Evolutionary conservation across 345 rosid genomes (phyloP).

Genomic region (Boechera divaricarpa): DNA sequence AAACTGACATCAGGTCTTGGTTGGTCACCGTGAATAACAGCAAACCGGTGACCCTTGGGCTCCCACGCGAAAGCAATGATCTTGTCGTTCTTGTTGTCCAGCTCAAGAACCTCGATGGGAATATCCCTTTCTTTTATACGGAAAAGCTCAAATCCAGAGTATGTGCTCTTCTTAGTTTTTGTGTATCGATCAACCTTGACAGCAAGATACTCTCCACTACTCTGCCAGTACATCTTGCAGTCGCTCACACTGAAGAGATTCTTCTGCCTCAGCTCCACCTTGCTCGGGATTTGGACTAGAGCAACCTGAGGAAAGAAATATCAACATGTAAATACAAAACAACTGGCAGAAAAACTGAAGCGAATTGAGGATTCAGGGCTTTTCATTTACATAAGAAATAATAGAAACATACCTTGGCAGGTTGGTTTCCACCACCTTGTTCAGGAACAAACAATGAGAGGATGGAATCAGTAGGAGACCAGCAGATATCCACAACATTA

Average conservation of each 20-base stretch:
- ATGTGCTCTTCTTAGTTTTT: slow-evolving; percentile 93
- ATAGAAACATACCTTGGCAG: slow-evolving; percentile 75
- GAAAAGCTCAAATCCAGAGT: slow-evolving; percentile 96
- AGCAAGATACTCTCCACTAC: slow-evolving; percentile 94
- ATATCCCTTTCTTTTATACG: slow-evolving; percentile 92
- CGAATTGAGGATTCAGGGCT: background rate
- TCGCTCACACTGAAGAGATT: slow-evolving; percentile 96
- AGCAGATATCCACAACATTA: slow-evolving; percentile 79
- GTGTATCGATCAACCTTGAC: slow-evolving; percentile 93
- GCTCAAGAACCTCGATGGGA: slow-evolving; percentile 97
- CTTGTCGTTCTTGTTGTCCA: slow-evolving; percentile 96
- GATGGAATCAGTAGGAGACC: slow-evolving; percentile 95
- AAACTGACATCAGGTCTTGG: slow-evolving; percentile 95
- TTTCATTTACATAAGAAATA: background rate
- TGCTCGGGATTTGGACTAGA: slow-evolving; percentile 88
- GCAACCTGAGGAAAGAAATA: slow-evolving; percentile 58
- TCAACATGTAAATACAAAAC: background rate
- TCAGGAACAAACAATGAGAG: slow-evolving; percentile 92
- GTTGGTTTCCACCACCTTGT: slow-evolving; percentile 97
- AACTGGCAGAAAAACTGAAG: background rate
- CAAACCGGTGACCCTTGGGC: slow-evolving; percentile 96
- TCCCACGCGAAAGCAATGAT: slow-evolving; percentile 98
- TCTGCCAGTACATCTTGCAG: slow-evolving; percentile 99
- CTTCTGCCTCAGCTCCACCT: slow-evolving; percentile 91
- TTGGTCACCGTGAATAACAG: slow-evolving; percentile 91